Percentiles rank a stretch among this genome's conserved stretches.
Evolutionary conservation across 108 stramenopile genomes (phyloP).

Genomic region (Cyclotella baltica): DNA sequence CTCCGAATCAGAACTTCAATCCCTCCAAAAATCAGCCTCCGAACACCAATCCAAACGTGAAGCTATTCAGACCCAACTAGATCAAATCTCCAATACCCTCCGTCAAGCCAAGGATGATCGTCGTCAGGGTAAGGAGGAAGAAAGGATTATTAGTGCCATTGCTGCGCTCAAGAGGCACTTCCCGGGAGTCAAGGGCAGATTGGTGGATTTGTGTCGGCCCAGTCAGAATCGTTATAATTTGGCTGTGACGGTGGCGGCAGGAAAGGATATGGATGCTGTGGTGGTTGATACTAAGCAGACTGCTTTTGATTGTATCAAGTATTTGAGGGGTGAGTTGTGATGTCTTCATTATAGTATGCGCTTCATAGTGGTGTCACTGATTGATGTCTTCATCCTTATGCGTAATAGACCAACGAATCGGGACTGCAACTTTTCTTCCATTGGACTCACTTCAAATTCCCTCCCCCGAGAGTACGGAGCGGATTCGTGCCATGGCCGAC

Average conservation of each 20-base stretch:
- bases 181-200: constrained; percentile 93
- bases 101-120: constrained; percentile 87
- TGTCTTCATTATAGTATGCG: background rate
- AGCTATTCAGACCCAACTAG: constrained; percentile 87
- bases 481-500: constrained; percentile 87
- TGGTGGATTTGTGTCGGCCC: constrained; percentile 96
- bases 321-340: constrained; percentile 76
- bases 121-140: constrained; percentile 88
- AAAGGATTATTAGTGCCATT: constrained; percentile 77
- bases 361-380: background rate
- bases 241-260: constrained; percentile 97
- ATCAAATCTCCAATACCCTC: constrained; percentile 75
- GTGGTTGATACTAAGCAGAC: constrained; percentile 82
- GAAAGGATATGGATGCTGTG: constrained; percentile 92
- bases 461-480: constrained; percentile 77
- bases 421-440: constrained; percentile 95
- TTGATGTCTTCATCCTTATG: background rate
- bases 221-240: constrained; percentile 90
- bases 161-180: constrained; percentile 85
- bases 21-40: constrained; percentile 60
- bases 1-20: constrained; percentile 67
- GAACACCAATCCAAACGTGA: constrained; percentile 64
- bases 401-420: constrained; percentile 83
- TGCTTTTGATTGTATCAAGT: constrained; percentile 93
- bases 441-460: constrained; percentile 89